These are phyloP conservation scores for Fusarium nanum DNA, from an alignment of 2,329 filamentous ascomycete genomes.

Conservation along the genomic window DNA sequence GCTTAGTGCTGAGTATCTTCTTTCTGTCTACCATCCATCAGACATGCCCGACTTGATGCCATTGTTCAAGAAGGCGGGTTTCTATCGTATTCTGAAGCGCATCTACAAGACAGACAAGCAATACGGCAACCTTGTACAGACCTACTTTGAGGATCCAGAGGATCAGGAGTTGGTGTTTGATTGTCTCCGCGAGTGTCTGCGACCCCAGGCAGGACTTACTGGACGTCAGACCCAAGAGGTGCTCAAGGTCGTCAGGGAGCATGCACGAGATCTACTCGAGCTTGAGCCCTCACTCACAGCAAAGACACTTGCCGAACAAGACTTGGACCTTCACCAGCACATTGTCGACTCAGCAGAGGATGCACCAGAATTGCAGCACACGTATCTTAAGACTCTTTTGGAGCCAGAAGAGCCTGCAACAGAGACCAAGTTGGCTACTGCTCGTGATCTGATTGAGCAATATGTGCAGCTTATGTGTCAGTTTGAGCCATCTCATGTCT, in stretches of 20 bases:
- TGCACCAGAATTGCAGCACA: constrained; percentile 73
- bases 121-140: constrained; percentile 80
- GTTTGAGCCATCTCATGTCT: constrained; percentile 84
- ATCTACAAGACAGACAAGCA: constrained; percentile 84
- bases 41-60: constrained; percentile 81
- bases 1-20: constrained; percentile 93
- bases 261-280: constrained; percentile 73
- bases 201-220: constrained; percentile 69
- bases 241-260: constrained; percentile 71
- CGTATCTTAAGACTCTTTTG: constrained; percentile 81
- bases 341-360: constrained; percentile 72
- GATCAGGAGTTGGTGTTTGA: constrained; percentile 81
- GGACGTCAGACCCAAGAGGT: constrained; percentile 80
- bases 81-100: constrained; percentile 91
- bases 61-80: constrained; percentile 80
- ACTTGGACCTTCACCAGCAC: constrained; percentile 72
- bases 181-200: constrained; percentile 80
- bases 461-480: constrained; percentile 94
- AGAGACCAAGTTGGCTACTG: constrained; percentile 51
- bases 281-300: constrained; percentile 76
- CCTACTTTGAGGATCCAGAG: constrained; percentile 86
- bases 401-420: constrained; percentile 64
- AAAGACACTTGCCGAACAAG: constrained; percentile 69
- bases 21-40: constrained; percentile 92
- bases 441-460: constrained; percentile 76